These are phyloP conservation scores for Helichrysum umbraculigerum DNA, from an alignment of 129 eudicot genomes.

Conservation along the genomic window DNA sequence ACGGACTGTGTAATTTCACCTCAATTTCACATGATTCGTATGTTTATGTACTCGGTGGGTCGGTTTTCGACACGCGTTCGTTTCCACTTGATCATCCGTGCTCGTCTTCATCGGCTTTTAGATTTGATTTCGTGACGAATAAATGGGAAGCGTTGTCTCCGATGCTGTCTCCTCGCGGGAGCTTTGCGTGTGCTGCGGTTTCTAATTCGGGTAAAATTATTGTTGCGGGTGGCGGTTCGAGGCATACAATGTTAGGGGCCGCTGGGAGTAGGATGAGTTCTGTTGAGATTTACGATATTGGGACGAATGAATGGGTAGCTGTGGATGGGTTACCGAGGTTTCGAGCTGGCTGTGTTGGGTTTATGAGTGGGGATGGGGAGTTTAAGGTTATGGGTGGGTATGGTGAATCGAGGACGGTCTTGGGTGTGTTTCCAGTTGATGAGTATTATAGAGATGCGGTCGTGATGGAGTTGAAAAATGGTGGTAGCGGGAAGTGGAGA, in stretches of 20 bases:
- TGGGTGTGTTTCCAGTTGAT: constrained; percentile 93
- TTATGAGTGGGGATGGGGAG: constrained; percentile 57
- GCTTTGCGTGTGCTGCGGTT: constrained; percentile 72
- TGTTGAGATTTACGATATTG: constrained; percentile 85
- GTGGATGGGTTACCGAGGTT: constrained; percentile 72
- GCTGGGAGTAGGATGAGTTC: constrained; percentile 91
- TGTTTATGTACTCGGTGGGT: constrained; percentile 79
- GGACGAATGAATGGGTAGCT: constrained; percentile 67
- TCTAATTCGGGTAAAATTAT: constrained; percentile 42
- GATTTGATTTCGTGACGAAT: constrained; percentile 45
- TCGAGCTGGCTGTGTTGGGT: constrained; percentile 95
- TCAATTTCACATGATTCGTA: constrained; percentile 45
- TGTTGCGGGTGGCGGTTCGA: constrained; percentile 93
- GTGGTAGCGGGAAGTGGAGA: constrained; percentile 65
- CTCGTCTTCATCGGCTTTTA: constrained; percentile 51
- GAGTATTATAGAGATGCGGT: constrained; percentile 81
- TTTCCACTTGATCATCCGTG: constrained; percentile 80
- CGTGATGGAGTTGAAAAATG: constrained; percentile 72
- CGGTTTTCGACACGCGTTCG: constrained; percentile 77
- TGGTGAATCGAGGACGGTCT: constrained; percentile 82
- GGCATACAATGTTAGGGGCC: constrained; percentile 84
- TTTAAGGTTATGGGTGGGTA: constrained; percentile 99
- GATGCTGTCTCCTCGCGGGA: constrained; percentile 82
- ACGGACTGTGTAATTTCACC: constrained; percentile 74
- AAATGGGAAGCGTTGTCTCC: constrained; percentile 55